These are phyloP conservation scores for Parvularia atlantis DNA, from an alignment of 78 protist genomes.

Conservation along the genomic window DNA sequence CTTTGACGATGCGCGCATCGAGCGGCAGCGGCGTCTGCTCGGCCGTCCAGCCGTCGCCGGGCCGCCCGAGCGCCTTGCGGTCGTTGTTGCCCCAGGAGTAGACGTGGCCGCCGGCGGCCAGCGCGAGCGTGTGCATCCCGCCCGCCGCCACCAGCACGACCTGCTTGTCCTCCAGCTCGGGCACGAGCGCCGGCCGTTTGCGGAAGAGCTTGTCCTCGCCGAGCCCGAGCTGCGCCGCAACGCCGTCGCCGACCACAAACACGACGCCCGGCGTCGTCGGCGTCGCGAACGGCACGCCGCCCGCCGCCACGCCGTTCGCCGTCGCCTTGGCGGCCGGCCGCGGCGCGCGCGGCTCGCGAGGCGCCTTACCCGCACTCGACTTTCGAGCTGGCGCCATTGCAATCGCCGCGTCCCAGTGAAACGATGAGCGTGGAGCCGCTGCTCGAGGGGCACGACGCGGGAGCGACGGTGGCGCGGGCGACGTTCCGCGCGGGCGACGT, in stretches of 20 bases:
- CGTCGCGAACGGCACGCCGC: no score
- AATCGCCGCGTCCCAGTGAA: no score
- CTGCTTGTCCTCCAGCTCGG: neutral
- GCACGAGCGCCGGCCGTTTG: neutral
- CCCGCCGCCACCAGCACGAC: neutral
- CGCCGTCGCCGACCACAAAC: constrained; percentile 1
- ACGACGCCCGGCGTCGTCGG: no score
- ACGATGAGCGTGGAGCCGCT: no score
- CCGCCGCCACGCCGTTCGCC: no score
- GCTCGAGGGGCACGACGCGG: no score
- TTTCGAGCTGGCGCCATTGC: no score
- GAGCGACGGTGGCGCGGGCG: no score
- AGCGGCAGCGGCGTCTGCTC: neutral
- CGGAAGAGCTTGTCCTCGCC: neutral
- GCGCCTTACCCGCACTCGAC: no score
- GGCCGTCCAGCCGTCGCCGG: neutral
- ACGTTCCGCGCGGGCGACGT: no score
- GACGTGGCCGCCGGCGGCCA: neutral
- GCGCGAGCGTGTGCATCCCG: constrained; percentile 10
- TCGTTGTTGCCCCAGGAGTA: constrained; percentile 23
- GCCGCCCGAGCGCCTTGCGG: neutral
- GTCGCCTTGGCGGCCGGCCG: no score
- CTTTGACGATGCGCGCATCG: neutral
- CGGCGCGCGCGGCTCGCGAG: no score
- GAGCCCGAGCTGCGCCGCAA: constrained; percentile 1